Base-by-base conservation (phyloP, 2,329 filamentous ascomycete genomes). In the Trichoderma aggressivum region DNA sequence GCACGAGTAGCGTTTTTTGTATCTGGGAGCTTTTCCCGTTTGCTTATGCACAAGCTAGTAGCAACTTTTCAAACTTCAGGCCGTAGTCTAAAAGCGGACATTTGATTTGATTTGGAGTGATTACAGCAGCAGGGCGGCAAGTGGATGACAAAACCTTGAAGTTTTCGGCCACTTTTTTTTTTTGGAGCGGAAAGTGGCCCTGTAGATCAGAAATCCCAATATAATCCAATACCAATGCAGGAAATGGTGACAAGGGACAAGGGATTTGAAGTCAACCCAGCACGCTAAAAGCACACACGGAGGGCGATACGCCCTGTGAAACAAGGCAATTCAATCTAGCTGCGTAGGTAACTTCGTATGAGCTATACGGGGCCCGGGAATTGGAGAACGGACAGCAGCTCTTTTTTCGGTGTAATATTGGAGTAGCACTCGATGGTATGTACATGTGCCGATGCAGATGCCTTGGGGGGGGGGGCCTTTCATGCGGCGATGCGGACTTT, bases 81-180 rank as follows among this genome's bases (percentile, higher is more conserved):
- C 43, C 28, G 32, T 58, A 24, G 63, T 3, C 24, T 26, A n/a
- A 21, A 58, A 24, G 21, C 18, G 64, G 64, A 30, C 30, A 67
- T 67, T 47, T 67, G 64, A 67, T 58, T 58, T 67, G 64, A 34
- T 64, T 67, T 56, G 63, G 56, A 58, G 43, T 58, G 50, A 50
- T 32, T 58, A 58, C 53, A 39, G 53, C 21, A 30, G n/a, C 24
- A 36, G 36, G 47, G 62, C 62, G 50, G 59, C 34, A 36, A 18
- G 16, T 30, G 11, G 36, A 63, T 63, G 53, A 67, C 53, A 67
- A 34, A 56, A 39, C 24, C 32, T 58, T 58, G 55, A 56, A 12
- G 16, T 43, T 43, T 43, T 43, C 39, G 39, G 39, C 39, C 39
- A 43, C 39, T 43, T 43, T 39, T 39, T 39, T 39, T 39, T 6